phyloP scores from a whole-genome alignment of 306 rosid species.

The Vigna trinervia region DNA sequence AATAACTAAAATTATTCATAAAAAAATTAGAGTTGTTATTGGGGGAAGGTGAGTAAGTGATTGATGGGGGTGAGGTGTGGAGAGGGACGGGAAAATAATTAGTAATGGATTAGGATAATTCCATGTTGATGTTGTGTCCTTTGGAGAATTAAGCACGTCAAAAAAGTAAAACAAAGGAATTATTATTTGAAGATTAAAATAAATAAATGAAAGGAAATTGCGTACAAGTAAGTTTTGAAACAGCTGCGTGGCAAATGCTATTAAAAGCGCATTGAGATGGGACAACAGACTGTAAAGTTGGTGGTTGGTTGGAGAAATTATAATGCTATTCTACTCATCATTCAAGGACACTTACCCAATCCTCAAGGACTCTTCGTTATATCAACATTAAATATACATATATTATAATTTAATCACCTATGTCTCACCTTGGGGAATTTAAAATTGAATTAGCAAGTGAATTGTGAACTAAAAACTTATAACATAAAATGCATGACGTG shows the following conservation, averaged over 20 bases:
- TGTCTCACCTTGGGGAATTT: no score
- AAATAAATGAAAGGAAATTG: no score
- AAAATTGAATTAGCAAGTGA: no score
- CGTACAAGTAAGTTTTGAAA: no score
- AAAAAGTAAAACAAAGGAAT: neutral
- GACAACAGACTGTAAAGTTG: slow-evolving; percentile 2
- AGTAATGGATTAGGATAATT: slow-evolving; percentile 7
- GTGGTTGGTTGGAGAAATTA: neutral
- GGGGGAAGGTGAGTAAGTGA: slow-evolving; percentile 9
- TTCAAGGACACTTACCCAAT: neutral
- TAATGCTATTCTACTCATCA: neutral
- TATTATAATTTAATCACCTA: no score
- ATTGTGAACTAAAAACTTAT: no score
- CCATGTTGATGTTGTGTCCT: neutral
- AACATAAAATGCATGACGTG: no score
- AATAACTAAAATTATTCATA: neutral
- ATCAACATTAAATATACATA: no score
- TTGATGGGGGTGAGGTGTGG: neutral
- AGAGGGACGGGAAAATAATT: neutral
- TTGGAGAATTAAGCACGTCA: no score
- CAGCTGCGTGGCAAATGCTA: neutral
- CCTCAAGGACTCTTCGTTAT: no score
- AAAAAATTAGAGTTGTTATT: neutral
- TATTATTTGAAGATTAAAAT: neutral
- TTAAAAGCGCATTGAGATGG: slow-evolving; percentile 3